Evolutionary conservation across 352 stramenopile species (phyloP).

Genomic region (Phytophthora sansomeana): DNA sequence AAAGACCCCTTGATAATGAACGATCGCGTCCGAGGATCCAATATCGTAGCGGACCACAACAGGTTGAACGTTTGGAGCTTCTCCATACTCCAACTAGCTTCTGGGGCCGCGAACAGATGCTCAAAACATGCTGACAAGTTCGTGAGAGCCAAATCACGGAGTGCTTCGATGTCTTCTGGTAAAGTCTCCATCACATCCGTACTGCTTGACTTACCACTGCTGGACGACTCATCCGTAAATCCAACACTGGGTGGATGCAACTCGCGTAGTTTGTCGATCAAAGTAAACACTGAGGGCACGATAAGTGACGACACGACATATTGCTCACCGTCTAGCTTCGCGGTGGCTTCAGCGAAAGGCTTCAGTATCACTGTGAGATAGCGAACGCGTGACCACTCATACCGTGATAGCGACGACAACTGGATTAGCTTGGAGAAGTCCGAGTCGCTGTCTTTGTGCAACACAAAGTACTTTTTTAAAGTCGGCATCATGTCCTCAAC

Average conservation of each 20-base stretch:
- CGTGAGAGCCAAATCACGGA: conserved; percentile 58
- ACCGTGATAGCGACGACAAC: conserved; percentile 64
- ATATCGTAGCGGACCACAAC: conserved; percentile 72
- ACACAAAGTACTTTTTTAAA: conserved; percentile 68
- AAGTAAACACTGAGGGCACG: conserved; percentile 72
- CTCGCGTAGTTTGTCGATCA: conserved; percentile 70
- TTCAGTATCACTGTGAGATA: conserved; percentile 73
- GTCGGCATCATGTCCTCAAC: conserved; percentile 61
- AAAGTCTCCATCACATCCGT: conserved; percentile 36
- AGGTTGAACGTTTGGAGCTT: conserved; percentile 71
- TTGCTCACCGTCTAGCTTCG: conserved; percentile 65
- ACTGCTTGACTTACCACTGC: conserved; percentile 24
- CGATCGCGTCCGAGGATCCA: conserved; percentile 75
- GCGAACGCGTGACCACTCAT: conserved; percentile 73
- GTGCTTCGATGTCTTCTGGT: conserved; percentile 71
- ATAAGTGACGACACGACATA: conserved; percentile 74
- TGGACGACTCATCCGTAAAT: conserved; percentile 1
- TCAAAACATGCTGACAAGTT: conserved; percentile 69
- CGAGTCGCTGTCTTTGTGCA: conserved; percentile 62
- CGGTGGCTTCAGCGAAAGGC: conserved; percentile 67
- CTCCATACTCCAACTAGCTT: conserved; percentile 44
- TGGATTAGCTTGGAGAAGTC: conserved; percentile 81
- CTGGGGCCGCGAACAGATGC: conserved; percentile 60
- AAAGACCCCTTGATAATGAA: conserved; percentile 83
- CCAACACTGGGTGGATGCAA: conserved; percentile 11